Evolutionary conservation across 176 grass and related monocot genomes (phyloP), one percentile per base, ranked within the genome.

Genomic region (Raddia guianensis): DNA sequence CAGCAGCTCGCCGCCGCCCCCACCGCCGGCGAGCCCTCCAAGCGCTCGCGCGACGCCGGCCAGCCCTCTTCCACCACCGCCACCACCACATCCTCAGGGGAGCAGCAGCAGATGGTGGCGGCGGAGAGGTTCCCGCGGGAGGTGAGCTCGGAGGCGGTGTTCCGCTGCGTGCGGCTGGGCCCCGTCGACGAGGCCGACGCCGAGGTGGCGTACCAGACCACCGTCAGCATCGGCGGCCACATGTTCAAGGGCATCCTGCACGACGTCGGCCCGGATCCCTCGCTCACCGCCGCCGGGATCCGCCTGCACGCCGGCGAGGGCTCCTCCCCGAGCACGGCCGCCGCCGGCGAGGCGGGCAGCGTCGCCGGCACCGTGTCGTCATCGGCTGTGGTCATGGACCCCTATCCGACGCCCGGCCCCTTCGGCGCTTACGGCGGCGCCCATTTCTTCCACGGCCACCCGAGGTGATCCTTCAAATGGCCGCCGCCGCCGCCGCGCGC

Each of bases 211-310:
- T 99, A 99, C 78, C 96, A 93, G 78, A 93, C 92, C 34, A 54
- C 72, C 2, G 96, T 99, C 61, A 88, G 84, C 79, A 99, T 99
- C 82, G 96, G 78, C 49, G 96, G 96, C 49, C 96, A 95, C 51
- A 42, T 99, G 21, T 99, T 99, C 92, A 95, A 91, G 78, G 96
- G 96, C 62, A 99, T 99, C 54, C 92, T 99, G 47, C 93, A 95
- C 64, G 96, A 93, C 63, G 79, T 93, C 63, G 96, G 96, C 32
- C 90, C 82, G 35, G 96, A 94, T 9, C 72, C 72, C 32, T 80
- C 86, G 0, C 21, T 72, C 34, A 43, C 67, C 13, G 48, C 67
- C 13, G 76, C 53, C 33, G 40, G 75, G 49, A 51, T 73, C 49
- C 52, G 49, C 15, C 84, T 62, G 14, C 59, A 82, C 27, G 51